Conservation (phyloP, 352 stramenopile genomes). For the Pythium aquatile region DNA sequence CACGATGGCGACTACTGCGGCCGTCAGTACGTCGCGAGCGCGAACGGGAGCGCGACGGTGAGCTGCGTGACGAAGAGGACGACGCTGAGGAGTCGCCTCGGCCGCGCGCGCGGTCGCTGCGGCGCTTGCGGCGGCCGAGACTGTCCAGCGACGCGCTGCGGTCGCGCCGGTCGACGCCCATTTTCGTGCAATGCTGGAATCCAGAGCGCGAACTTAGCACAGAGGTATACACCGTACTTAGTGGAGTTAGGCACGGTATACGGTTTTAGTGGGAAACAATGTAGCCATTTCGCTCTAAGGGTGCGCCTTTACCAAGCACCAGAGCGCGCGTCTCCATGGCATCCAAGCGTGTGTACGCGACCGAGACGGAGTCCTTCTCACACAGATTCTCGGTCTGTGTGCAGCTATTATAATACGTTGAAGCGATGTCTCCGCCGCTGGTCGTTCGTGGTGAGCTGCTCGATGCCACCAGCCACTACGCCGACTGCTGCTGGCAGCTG, state of each 20-base stretch:
- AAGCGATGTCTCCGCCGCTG: no score
- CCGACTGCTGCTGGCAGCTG: no score
- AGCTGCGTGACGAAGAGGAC: slow-evolving; percentile 21
- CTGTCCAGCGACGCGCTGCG: slow-evolving; percentile 68
- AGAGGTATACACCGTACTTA: not conserved
- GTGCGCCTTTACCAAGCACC: no score
- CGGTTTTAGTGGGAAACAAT: not conserved
- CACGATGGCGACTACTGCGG: slow-evolving; percentile 9
- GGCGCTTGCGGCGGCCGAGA: slow-evolving; percentile 41
- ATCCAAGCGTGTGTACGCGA: no score
- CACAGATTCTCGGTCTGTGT: no score
- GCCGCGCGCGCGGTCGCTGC: slow-evolving; percentile 17
- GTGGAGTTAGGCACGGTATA: no score
- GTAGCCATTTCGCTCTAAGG: not conserved
- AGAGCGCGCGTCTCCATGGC: no score
- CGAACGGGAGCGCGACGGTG: slow-evolving; percentile 15
- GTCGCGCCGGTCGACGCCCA: slow-evolving; percentile 25
- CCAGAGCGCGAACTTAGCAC: not conserved
- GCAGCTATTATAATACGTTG: no score
- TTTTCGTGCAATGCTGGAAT: not conserved
- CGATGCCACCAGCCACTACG: no score
- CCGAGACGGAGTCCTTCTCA: no score
- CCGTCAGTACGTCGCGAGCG: not conserved
- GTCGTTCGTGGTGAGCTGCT: no score
- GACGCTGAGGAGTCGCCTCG: slow-evolving; percentile 21